Base-by-base conservation (phyloP, 1,139 yeast genomes). In the Lodderomyces orthopsilosis region DNA sequence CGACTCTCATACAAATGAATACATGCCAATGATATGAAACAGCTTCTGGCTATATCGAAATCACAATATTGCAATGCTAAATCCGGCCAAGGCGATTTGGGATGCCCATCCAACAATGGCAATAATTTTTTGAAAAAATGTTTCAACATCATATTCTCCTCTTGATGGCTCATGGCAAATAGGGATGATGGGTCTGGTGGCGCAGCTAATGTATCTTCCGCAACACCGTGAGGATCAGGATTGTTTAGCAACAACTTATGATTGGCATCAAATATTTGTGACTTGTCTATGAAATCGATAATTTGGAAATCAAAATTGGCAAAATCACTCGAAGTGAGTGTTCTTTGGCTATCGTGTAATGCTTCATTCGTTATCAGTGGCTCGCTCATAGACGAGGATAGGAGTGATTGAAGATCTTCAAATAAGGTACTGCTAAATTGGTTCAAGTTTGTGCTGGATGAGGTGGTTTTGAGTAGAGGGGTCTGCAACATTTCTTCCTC, bases 71-170 rank as follows among this genome's bases (percentile, higher is more conserved):
- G 70, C 46, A 77, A 59, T 24, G 81, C 79, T 41, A 77, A 56
- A 45, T 76, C 77, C 0, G 83, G 83, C 81, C 81, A 76, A 2
- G 82, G 82, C 0, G 79, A 66, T 38, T 74, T 73, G 0, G 82
- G 82, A 53, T 76, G 81, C 0, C 80, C 79, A 56, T 77, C 83
- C 18, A 77, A 53, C 32, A 77, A 53, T 1, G 79, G 81, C 3
- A 77, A 55, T 24, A 77, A 61, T 48, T 74, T 72, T 49, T 74
- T 71, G 56, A 77, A 77, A 51, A 77, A 77, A 54, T 77, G 82
- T 44, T 69, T 72, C 45, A 77, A 53, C 66, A 77, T 72, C 63
- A 66, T 68, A 45, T 56, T 75, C 48, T 77, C 83, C 47, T 77
- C 81, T 23, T 62, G 56, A 42, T 67, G 65, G 32, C 49, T 45